Base-by-base conservation (phyloP, 2,329 filamentous ascomycete species). In the Fusarium bulbicola region DNA sequence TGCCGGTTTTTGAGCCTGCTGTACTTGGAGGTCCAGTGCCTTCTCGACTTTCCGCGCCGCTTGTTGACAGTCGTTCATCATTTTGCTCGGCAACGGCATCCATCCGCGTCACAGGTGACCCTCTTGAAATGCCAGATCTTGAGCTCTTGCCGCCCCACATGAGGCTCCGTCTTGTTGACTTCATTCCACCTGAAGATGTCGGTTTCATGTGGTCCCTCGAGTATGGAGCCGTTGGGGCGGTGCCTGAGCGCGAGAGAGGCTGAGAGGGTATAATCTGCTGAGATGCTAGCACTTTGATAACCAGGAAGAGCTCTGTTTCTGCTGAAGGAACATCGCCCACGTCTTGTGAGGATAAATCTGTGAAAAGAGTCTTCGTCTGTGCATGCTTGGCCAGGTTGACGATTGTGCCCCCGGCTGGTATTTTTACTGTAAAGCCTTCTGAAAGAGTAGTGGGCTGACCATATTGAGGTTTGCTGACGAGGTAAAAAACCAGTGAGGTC, bases 351-450 rank as follows among this genome's bases (percentile, higher is more conserved):
- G 91, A 94, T 24, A 99, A 85, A 77, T 98, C 95, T 6, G 94
- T 92, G 75, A 98, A 98, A 5, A 99, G 86, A 1, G 95, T 97
- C 78, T 92, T 94, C 79, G 95, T 89, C 78, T 92, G 92, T 28
- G 89, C 88, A 71, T 90, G 89, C 59, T 91, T 88, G 15, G 88
- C 84, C 54, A 93, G 83, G 67, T 88, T 89, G 18, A 90, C 87
- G 70, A 95, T 90, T 26, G 90, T 89, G 63, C 94, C 93, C 36
- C 92, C 92, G 1, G 93, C 85, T 1, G 93, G 92, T 20, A 97
- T 88, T 60, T 95, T 91, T 59, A 97, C 89, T 21, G 90, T 89
- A 82, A 94, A 98, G 56, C 90, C 92, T 82, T 99, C 96, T 6
- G 95, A 97, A 3, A 98, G 84, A 7, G 91, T 90, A 21, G 87